Conservation (phyloP, 768 basidiomycete genomes). For the Suillus lakei region DNA sequence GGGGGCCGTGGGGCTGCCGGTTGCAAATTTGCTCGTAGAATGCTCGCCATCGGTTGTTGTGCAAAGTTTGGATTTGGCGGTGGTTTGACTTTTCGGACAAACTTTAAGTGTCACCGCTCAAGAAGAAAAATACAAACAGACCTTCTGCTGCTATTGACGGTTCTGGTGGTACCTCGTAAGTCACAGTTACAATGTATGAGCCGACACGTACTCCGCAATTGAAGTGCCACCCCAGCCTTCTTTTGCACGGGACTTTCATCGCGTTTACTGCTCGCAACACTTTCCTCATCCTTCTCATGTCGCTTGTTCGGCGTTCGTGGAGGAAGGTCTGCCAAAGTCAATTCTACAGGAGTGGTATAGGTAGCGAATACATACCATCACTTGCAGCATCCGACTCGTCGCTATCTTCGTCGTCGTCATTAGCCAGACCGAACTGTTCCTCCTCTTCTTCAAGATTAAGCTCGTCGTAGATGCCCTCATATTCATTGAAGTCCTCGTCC, state of each 20-base stretch:
- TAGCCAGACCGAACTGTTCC: conserved; percentile 83
- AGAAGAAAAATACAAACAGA: conserved; percentile 35
- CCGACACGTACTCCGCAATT: conserved; percentile 69
- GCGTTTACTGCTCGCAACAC: conserved; percentile 67
- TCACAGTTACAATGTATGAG: conserved; percentile 5
- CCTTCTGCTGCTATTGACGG: conserved; percentile 66
- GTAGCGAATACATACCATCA: conserved; percentile 56
- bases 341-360: conserved; percentile 1
- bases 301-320: conserved; percentile 73
- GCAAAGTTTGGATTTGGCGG: conserved; percentile 82
- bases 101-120: conserved; percentile 11
- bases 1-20: conserved; percentile 56
- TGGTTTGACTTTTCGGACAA: conserved; percentile 59
- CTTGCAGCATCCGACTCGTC: conserved; percentile 78
- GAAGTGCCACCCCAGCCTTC: conserved; percentile 68
- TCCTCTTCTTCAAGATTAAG: conserved; percentile 97
- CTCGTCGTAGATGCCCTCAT: conserved; percentile 97
- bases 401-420: conserved; percentile 77
- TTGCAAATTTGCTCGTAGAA: conserved; percentile 77
- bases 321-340: conserved; percentile 53
- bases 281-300: conserved; percentile 74
- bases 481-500: conserved; percentile 98
- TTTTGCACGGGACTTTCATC: conserved; percentile 81
- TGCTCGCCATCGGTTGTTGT: conserved; percentile 75
- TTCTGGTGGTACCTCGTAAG: conserved; percentile 49